Base-by-base conservation (phyloP, 331 rosid genomes). In the Quercus lobata region DNA sequence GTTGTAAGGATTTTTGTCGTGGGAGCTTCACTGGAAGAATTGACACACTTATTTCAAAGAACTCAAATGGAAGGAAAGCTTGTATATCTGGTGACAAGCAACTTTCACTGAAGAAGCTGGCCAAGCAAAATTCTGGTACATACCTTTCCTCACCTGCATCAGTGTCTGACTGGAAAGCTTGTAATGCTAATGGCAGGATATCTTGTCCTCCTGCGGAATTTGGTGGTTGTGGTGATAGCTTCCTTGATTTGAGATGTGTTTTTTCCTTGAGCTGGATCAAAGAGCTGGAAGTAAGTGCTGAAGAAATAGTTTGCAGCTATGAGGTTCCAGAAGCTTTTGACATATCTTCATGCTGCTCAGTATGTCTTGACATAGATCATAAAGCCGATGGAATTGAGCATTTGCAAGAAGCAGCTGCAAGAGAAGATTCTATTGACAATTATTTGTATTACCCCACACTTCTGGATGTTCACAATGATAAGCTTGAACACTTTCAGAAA, bases 251-350 rank as follows among this genome's bases (percentile, higher is more conserved):
- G 88, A 90, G 92, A 88, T 88, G 88, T 81, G 72, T 86, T 73
- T 92, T 85, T 57, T 91, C 98, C 34, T 70, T 89, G 74, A 86
- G 82, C 77, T 92, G 95, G 97, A 90, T 91, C 76, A 84, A 88
- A 84, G 97, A 96, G 76, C 88, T 96, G 76, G 99, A 96, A 89
- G 90, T 79, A 72, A 88, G 80, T 76, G 99, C 99, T 17, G 99
- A 96, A 86, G 97, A 96, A 88, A 87, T 96, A 84, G 97, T 90
- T 63, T 96, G 99, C 91, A 93, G 99, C 92, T 96, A 96, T 81
- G 99, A 96, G 75, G 86, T 91, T 80, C 99, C 99, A 4, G 99
- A 96, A 81, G 87, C 90, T 78, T 83, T 84, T 69, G 98, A 96
- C 82, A 82, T 77, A 80, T 83, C 85, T 70, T 88, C 87, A 73